phyloP scores from a whole-genome alignment of 208 protist species.

The Trypanosoma boissoni region DNA sequence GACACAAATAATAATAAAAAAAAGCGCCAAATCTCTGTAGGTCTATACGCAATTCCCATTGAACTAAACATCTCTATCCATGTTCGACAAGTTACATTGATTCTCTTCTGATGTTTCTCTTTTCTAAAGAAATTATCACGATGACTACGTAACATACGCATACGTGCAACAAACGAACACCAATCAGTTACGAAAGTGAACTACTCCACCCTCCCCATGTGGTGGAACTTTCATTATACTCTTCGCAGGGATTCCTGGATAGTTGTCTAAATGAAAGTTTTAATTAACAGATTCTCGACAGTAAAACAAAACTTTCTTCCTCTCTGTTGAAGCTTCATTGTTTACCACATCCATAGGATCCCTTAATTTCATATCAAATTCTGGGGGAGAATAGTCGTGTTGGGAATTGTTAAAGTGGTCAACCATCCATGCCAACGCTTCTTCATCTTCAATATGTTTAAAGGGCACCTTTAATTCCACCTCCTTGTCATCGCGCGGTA shows the following conservation, averaged over 20 bases:
- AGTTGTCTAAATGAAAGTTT: conserved; percentile 1
- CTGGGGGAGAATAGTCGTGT: not conserved
- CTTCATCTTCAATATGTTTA: not conserved
- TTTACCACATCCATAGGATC: not conserved
- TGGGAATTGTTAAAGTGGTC: not conserved
- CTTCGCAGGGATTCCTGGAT: not conserved
- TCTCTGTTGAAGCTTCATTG: not conserved
- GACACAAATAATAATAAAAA: conserved; percentile 16
- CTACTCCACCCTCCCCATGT: not conserved
- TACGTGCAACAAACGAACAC: not conserved
- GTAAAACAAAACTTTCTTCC: not conserved
- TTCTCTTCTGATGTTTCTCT: no score
- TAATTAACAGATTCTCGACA: not conserved
- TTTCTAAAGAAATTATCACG: no score
- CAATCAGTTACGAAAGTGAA: not conserved
- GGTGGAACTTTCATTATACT: not conserved
- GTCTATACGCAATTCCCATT: no score
- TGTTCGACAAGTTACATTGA: no score
- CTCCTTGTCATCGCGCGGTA: not conserved
- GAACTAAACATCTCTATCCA: no score
- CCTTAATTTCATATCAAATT: not conserved
- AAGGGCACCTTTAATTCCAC: not conserved
- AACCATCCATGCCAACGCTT: not conserved
- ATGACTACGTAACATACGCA: no score
- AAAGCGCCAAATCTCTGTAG: no score